Evolutionary conservation across 768 basidiomycete genomes (phyloP), one percentile per base, ranked within the genome.

Genomic region (Tricholoma hemisulphureum): DNA sequence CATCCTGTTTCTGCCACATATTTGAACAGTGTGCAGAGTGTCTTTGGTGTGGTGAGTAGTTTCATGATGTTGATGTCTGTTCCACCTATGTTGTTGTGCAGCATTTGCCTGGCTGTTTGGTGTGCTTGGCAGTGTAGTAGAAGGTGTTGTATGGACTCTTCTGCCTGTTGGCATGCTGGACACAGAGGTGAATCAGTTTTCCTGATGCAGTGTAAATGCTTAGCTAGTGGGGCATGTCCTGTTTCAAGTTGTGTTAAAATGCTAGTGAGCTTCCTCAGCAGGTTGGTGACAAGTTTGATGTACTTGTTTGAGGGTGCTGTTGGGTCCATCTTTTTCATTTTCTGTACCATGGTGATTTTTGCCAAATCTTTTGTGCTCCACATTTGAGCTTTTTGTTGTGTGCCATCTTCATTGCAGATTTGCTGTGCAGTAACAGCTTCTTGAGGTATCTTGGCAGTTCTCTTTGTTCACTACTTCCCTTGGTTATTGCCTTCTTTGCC

Each of bases 61-160:
- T n/a, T 37, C 6, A 16, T 37, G 8, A 16, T 14, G 35, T 37
- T 10, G 9, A 34, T 34, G 7, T 34, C 9, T 8, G 10, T 34
- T 4, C 9, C 9, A 2, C 32, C 32, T 10, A 8, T 34, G 2
- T 10, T 34, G 32, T 34, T 34, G 3, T 13, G 7, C 7, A 34
- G 7, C 2, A 10, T 34, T 8, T 34, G 32, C 14, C 32, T 58
- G 10, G 32, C 4, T 8, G 32, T 13, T 2, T 34, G 23, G 51
- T 70, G 69, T n/a, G 52, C 59, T 48, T 48, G 58, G 67, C 74
- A 77, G 8, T 61, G 13, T 18, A 68, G 50, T 4, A 75, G 57
- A 54, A 56, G 74, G 54, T 75, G 75, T 1, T 51, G 31, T 0
- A 71, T 59, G 8, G 70, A 71, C 51, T 77, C 75, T 7, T 45